These are phyloP conservation scores for Yamadazyma blattariae DNA, from an alignment of 1,139 yeast species.

Conservation along the genomic window DNA sequence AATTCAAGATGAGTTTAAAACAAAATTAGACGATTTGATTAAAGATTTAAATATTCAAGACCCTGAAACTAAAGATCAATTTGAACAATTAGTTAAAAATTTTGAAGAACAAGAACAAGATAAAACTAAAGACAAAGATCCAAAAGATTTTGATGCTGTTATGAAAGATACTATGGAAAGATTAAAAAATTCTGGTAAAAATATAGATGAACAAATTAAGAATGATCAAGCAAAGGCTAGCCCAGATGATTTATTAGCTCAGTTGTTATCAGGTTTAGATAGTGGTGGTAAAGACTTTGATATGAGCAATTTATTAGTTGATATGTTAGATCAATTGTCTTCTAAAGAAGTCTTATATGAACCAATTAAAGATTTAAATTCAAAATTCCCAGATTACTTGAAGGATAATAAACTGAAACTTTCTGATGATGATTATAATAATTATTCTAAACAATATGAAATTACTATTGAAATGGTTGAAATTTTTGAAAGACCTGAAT, in stretches of 20 bases:
- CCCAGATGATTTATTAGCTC: slow-evolving; percentile 63
- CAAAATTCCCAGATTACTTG: slow-evolving; percentile 66
- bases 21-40: slow-evolving; percentile 52
- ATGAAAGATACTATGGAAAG: slow-evolving; percentile 81
- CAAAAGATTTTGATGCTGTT: slow-evolving; percentile 62
- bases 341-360: slow-evolving; percentile 86
- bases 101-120: slow-evolving; percentile 35
- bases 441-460: slow-evolving; percentile 54
- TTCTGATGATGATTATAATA: slow-evolving; percentile 45
- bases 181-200: slow-evolving; percentile 65
- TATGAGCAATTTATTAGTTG: slow-evolving; percentile 63
- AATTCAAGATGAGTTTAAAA: slow-evolving; percentile 43
- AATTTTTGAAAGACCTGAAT: slow-evolving; percentile 55
- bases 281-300: slow-evolving; percentile 50
- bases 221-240: slow-evolving; percentile 42
- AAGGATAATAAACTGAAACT: slow-evolving; percentile 45
- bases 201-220: slow-evolving; percentile 60
- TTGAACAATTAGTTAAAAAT: slow-evolving; percentile 50
- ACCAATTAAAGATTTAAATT: slow-evolving; percentile 79
- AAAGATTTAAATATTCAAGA: slow-evolving; percentile 56
- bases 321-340: slow-evolving; percentile 80
- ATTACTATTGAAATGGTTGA: slow-evolving; percentile 52
- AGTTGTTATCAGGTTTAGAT: slow-evolving; percentile 47
- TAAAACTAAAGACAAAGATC: slow-evolving; percentile 22
- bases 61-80: slow-evolving; percentile 58